These are phyloP conservation scores for Talaromyces sp. DNA, from an alignment of 2,329 filamentous ascomycete genomes.

Conservation along the genomic window DNA sequence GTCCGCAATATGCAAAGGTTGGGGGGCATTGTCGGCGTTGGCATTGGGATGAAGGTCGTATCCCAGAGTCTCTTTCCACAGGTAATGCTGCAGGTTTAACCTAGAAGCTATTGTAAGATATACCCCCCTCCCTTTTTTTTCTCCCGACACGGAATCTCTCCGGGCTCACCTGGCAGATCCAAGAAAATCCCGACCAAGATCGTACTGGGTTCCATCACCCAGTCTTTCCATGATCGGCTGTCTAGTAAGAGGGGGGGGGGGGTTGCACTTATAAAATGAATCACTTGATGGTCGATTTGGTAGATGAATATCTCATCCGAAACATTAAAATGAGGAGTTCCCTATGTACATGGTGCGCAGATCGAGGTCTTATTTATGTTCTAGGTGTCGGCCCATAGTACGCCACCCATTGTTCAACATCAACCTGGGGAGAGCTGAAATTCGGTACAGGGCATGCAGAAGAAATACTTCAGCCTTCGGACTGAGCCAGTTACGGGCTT, in stretches of 20 bases:
- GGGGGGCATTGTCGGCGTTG: not conserved
- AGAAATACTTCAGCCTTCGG: not conserved
- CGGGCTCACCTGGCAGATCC: not conserved
- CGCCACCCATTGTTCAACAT: not conserved
- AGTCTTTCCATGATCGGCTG: slow-evolving; percentile 1
- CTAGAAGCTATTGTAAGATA: not conserved
- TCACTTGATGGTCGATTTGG: not conserved
- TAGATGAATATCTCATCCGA: not conserved
- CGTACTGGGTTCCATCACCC: not conserved
- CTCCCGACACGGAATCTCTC: too few relatives aligned
- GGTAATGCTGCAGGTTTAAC: slow-evolving; percentile 2
- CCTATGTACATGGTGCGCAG: not conserved
- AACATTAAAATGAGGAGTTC: not conserved
- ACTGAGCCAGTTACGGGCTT: not conserved
- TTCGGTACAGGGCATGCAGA: not conserved
- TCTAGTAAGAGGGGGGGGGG: too few relatives aligned
- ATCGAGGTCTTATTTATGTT: not conserved
- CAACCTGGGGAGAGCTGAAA: not conserved
- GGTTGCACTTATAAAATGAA: not conserved
- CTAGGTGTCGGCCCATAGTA: not conserved
- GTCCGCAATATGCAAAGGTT: slow-evolving; percentile 2
- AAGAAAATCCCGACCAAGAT: slow-evolving; percentile 5
- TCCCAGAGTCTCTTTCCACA: slow-evolving; percentile 3
- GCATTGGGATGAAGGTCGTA: slow-evolving; percentile 2
- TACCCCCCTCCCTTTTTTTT: not conserved